Evolutionary conservation across 225 moss, liverwort and hornwort species (phyloP).

Genomic region (Asterella californica): DNA sequence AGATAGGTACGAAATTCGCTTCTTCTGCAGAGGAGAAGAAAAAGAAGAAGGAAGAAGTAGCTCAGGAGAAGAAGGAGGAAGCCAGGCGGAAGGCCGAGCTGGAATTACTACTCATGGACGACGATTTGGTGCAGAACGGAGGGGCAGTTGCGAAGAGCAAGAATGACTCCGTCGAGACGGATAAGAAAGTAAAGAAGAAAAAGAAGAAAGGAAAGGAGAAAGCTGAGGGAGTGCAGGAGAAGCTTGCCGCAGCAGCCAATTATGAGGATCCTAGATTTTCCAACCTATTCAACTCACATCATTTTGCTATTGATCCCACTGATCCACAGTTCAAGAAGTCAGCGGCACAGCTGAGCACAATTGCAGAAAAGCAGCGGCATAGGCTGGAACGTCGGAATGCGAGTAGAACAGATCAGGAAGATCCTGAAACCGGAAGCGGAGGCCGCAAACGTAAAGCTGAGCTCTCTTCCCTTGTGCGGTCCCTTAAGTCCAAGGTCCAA

Average conservation of each 20-base stretch:
- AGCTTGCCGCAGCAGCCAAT: constrained; percentile 53
- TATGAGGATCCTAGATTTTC: constrained; percentile 82
- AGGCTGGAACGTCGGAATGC: constrained; percentile 29
- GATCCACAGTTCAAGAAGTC: constrained; percentile 83
- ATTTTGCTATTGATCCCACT: constrained; percentile 89
- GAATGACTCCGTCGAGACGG: constrained; percentile 29
- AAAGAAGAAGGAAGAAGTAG: constrained; percentile 66
- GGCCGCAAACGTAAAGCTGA: constrained; percentile 73
- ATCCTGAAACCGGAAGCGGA: constrained; percentile 20
- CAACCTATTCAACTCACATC: constrained; percentile 66
- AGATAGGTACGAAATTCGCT: constrained; percentile 16
- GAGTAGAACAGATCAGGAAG: constrained; percentile 19
- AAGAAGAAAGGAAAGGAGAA: constrained; percentile 44
- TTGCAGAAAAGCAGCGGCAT: constrained; percentile 60
- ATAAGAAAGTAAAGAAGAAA: constrained; percentile 35
- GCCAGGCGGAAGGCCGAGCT: constrained; percentile 75
- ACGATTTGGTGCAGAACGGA: constrained; percentile 63
- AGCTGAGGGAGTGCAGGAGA: constrained; percentile 50
- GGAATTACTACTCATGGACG: constrained; percentile 88
- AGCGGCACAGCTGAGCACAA: constrained; percentile 51
- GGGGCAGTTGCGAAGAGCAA: constrained; percentile 28
- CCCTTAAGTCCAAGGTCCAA: constrained; percentile 70
- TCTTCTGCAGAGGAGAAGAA: constrained; percentile 46
- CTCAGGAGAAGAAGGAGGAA: constrained; percentile 60
- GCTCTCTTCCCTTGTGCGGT: constrained; percentile 67